phyloP scores from a whole-genome alignment of 345 rosid genomes.

The Rhizophora mangle region DNA sequence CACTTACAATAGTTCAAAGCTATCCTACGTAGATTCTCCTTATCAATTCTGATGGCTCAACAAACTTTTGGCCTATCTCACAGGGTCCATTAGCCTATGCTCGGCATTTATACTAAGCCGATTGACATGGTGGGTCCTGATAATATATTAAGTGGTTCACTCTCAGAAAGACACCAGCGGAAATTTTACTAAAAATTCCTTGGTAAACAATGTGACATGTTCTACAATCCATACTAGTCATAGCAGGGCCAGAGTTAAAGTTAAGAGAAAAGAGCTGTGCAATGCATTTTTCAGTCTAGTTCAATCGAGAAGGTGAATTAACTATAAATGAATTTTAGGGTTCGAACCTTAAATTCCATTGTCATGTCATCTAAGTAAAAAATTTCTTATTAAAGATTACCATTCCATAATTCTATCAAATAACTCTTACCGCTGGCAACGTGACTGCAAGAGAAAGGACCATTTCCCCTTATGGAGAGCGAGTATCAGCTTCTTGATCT shows the following conservation, averaged over 20 bases:
- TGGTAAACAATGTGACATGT: background rate
- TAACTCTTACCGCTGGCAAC: too few species aligned
- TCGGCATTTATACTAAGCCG: background rate
- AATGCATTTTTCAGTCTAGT: too few species aligned
- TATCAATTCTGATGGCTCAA: background rate
- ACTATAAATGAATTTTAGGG: too few species aligned
- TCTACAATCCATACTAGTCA: background rate
- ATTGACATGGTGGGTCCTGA: background rate
- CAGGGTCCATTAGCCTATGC: background rate
- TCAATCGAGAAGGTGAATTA: too few species aligned
- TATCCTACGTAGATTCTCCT: constrained; percentile 30
- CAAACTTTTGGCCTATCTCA: background rate
- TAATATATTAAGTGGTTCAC: background rate
- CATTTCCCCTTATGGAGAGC: too few species aligned
- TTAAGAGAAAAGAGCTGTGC: too few species aligned
- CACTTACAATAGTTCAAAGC: constrained; percentile 3
- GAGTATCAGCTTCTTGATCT: too few species aligned
- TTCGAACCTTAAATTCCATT: too few species aligned
- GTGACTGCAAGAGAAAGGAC: too few species aligned
- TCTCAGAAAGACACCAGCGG: background rate
- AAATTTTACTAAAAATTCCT: background rate
- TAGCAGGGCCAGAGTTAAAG: too few species aligned
- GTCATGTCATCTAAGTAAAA: too few species aligned
- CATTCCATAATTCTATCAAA: background rate
- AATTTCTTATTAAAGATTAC: background rate